Conservation (phyloP, 495 filamentous ascomycete species). For the Margaritispora aquatica region DNA sequence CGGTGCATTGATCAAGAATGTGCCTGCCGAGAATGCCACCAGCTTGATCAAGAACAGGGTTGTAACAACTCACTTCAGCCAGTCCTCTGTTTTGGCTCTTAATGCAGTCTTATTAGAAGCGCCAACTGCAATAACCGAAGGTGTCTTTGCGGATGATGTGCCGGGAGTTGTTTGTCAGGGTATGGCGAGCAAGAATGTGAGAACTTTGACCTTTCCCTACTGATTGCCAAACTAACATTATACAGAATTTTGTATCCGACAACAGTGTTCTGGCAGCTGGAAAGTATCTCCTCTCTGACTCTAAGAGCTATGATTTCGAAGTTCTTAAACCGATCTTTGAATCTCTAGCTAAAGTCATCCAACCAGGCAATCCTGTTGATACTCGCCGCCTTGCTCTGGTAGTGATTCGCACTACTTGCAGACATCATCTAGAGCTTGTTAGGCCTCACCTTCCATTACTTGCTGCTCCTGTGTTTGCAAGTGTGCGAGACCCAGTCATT, state of each 20-base stretch:
- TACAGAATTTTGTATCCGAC: slow-evolving; percentile 72
- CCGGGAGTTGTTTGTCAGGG: slow-evolving; percentile 73
- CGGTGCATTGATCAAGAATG: slow-evolving; percentile 78
- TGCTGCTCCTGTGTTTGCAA: slow-evolving; percentile 78
- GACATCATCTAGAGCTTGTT: slow-evolving; percentile 67
- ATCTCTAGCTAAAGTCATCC: slow-evolving; percentile 63
- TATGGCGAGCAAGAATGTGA: slow-evolving; percentile 67
- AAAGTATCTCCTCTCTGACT: slow-evolving; percentile 75
- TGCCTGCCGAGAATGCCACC: slow-evolving; percentile 58
- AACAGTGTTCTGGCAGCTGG: slow-evolving; percentile 92
- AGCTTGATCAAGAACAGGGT: slow-evolving; percentile 76
- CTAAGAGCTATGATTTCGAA: slow-evolving; percentile 54
- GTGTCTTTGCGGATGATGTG: slow-evolving; percentile 61
- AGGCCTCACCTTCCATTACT: slow-evolving; percentile 73
- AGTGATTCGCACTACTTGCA: slow-evolving; percentile 75
- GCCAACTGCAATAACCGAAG: slow-evolving; percentile 56
- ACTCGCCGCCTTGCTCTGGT: slow-evolving; percentile 86
- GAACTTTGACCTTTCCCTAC: neutral
- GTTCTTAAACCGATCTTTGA: slow-evolving; percentile 72
- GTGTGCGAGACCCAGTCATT: slow-evolving; percentile 88
- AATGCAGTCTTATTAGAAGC: slow-evolving; percentile 85
- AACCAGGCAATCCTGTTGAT: slow-evolving; percentile 69
- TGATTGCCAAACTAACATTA: slow-evolving; percentile 7
- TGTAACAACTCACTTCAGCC: slow-evolving; percentile 61
- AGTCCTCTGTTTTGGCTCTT: slow-evolving; percentile 66